Conservation (phyloP, 495 filamentous ascomycete genomes). For the Aspergillus wentii region DNA sequence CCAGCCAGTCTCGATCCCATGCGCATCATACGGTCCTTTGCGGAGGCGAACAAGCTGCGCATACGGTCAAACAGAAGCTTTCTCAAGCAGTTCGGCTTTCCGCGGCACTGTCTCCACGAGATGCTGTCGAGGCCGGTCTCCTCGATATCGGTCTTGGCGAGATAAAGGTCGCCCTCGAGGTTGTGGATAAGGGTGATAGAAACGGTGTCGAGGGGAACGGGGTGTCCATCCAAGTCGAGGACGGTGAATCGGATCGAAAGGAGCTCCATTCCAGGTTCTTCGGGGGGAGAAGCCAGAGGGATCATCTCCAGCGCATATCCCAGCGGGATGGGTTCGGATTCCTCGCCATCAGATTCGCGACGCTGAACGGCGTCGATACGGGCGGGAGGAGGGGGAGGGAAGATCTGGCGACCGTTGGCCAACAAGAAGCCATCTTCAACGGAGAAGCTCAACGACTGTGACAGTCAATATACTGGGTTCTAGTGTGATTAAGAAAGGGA, state of each 20-base stretch:
- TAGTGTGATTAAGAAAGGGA: too few relatives aligned
- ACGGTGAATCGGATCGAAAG: constrained; percentile 41
- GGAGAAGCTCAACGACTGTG: constrained; percentile 37
- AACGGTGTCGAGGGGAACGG: constrained; percentile 45
- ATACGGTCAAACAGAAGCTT: constrained; percentile 35
- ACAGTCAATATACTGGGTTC: too few relatives aligned
- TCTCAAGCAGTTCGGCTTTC: constrained; percentile 35
- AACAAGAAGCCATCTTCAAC: constrained; percentile 35
- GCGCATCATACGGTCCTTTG: constrained; percentile 35
- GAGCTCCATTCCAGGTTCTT: constrained; percentile 26
- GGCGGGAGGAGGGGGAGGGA: constrained; percentile 35
- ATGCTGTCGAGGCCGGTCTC: constrained; percentile 25
- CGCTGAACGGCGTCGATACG: constrained; percentile 33
- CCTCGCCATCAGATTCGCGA: constrained; percentile 27
- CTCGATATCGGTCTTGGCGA: constrained; percentile 34
- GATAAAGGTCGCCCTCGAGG: constrained; percentile 28
- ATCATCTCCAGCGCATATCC: constrained; percentile 42
- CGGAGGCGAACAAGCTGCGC: constrained; percentile 29
- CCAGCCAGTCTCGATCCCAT: constrained; percentile 21
- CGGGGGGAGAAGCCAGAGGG: constrained; percentile 22
- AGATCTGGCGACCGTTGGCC: constrained; percentile 46
- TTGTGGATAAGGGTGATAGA: constrained; percentile 38
- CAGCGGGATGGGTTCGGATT: constrained; percentile 29
- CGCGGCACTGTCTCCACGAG: constrained; percentile 39
- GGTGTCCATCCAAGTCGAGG: constrained; percentile 44